phyloP scores from a whole-genome alignment of 129 eudicot genomes.

The Flaveria robusta region DNA sequence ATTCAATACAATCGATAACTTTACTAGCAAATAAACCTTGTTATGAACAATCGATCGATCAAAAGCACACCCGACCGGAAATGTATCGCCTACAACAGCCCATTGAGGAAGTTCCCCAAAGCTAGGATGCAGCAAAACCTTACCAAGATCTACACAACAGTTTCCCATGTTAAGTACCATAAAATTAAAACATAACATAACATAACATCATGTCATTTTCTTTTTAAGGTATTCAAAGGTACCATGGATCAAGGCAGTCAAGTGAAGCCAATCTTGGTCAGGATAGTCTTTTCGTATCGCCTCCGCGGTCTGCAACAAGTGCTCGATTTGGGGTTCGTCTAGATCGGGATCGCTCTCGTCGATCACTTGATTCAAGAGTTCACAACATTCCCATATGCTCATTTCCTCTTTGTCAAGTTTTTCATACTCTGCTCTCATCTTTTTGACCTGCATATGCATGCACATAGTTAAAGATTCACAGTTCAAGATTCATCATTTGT shows the following conservation, averaged over 20 bases:
- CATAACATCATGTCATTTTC: neutral
- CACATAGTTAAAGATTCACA: neutral
- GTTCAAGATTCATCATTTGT: too few species aligned
- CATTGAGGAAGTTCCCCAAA: conserved; percentile 95
- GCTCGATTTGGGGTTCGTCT: conserved; percentile 88
- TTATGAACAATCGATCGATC: conserved; percentile 76
- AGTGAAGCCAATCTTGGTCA: conserved; percentile 75
- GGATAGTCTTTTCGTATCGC: conserved; percentile 80
- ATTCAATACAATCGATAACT: neutral
- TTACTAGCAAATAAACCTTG: conserved; percentile 49
- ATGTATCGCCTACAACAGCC: conserved; percentile 96
- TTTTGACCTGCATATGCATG: conserved; percentile 52
- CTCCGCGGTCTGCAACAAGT: conserved; percentile 76
- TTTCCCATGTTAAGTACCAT: conserved; percentile 6
- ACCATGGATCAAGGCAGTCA: conserved; percentile 75
- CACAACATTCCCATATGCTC: conserved; percentile 94
- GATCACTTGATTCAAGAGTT: conserved; percentile 64
- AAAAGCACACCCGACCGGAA: conserved; percentile 90
- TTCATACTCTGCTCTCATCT: conserved; percentile 63
- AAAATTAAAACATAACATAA: neutral
- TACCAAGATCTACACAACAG: conserved; percentile 65
- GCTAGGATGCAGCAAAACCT: conserved; percentile 73
- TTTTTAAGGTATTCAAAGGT: neutral
- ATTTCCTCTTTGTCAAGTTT: conserved; percentile 68
- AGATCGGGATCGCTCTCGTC: conserved; percentile 90